phyloP scores from a whole-genome alignment of 768 basidiomycete species.

The Neoboletus subvelutipes region DNA sequence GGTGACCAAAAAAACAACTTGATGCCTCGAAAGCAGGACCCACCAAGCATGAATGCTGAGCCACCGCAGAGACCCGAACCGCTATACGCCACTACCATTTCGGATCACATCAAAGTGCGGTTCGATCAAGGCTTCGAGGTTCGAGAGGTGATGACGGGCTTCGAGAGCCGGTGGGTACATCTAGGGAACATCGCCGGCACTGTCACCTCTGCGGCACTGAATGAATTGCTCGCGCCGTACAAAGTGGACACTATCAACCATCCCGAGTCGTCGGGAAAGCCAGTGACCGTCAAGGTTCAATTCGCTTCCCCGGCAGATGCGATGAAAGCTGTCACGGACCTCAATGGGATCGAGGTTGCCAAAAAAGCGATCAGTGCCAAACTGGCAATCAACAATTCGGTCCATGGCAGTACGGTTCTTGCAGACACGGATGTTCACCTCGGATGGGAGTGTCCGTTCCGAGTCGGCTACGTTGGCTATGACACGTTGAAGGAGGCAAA shows the following conservation, averaged over 20 bases:
- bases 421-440: constrained; percentile 57
- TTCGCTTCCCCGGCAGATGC: constrained; percentile 52
- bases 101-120: constrained; percentile 55
- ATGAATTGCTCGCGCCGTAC: constrained; percentile 41
- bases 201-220: constrained; percentile 37
- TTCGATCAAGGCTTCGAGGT: constrained; percentile 64
- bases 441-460: constrained; percentile 57
- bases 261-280: constrained; percentile 25
- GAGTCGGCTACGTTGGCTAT: constrained; percentile 65
- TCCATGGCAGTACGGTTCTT: constrained; percentile 38
- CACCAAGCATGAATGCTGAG: constrained; percentile 1
- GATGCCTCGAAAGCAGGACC: background rate
- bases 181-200: constrained; percentile 49
- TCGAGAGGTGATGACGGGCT: constrained; percentile 56
- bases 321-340: constrained; percentile 45
- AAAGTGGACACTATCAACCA: constrained; percentile 40
- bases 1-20: background rate
- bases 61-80: constrained; percentile 15
- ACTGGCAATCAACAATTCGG: constrained; percentile 42
- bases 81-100: constrained; percentile 36
- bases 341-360: constrained; percentile 48
- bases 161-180: constrained; percentile 64
- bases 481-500: constrained; percentile 46
- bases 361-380: constrained; percentile 43
- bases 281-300: constrained; percentile 41